Percentiles rank a stretch among this genome's conserved stretches.
Evolutionary conservation across 164 flowering plant genomes (phyloP).

Genomic region (Houttuynia cordata): DNA sequence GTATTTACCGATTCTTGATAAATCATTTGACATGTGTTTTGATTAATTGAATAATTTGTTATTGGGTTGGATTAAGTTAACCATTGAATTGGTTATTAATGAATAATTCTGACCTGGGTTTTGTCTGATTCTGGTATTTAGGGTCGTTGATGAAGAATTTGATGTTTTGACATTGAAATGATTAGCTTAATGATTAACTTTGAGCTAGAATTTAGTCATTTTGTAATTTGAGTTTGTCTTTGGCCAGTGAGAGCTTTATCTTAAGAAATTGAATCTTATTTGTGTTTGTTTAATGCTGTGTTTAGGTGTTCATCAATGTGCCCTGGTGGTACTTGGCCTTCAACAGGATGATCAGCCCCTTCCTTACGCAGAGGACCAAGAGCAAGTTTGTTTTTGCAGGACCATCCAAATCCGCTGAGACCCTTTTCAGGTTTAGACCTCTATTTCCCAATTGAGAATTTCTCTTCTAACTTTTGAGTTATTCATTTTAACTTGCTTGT

Average conservation of each 20-base stretch:
- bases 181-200: too few relatives aligned
- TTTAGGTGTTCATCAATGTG: constrained; percentile 79
- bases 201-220: too few relatives aligned
- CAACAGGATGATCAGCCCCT: constrained; percentile 68
- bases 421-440: constrained; percentile 66
- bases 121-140: too few relatives aligned
- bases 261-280: neutral
- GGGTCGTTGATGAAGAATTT: too few relatives aligned
- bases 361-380: constrained; percentile 83
- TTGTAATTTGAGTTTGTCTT: too few relatives aligned
- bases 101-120: too few relatives aligned
- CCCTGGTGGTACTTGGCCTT: constrained; percentile 97
- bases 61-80: too few relatives aligned
- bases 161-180: too few relatives aligned
- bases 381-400: constrained; percentile 95
- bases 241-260: too few relatives aligned
- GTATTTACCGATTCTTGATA: neutral
- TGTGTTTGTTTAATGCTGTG: neutral
- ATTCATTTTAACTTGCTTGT: too few relatives aligned
- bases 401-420: constrained; percentile 74
- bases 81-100: too few relatives aligned
- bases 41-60: neutral
- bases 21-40: too few relatives aligned
- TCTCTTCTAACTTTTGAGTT: neutral
- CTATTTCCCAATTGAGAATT: neutral